Evolutionary conservation across 163 green algal genomes (phyloP).

Genomic region (Trebouxiophyceae sp.): DNA sequence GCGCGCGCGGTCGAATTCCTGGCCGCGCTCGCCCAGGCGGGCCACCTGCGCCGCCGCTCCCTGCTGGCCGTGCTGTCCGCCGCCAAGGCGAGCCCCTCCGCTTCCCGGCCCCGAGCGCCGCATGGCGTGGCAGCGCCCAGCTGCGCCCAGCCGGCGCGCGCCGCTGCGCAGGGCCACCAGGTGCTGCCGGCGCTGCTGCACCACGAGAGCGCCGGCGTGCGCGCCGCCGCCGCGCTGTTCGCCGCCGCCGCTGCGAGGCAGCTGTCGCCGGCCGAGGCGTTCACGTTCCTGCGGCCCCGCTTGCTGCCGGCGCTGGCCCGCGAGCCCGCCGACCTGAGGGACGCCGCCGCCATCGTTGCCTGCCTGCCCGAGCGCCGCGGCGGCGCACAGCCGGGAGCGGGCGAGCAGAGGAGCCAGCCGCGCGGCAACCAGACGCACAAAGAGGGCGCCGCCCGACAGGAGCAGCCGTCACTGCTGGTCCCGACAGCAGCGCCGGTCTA

Average conservation of each 20-base stretch:
- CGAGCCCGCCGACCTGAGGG: conserved; percentile 11
- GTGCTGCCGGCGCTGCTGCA: conserved; percentile 31
- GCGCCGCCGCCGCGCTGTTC: conserved; percentile 45
- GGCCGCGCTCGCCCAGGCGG: conserved; percentile 14
- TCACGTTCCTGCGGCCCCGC: conserved; percentile 55
- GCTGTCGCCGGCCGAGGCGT: conserved; percentile 49
- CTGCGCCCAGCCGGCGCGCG: no score
- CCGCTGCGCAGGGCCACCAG: background rate
- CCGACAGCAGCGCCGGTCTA: no score
- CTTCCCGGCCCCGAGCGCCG: no score
- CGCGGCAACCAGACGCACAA: no score
- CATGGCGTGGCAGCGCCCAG: no score
- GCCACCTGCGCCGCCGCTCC: conserved; percentile 46
- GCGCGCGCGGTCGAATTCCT: conserved; percentile 64
- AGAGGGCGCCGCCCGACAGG: no score
- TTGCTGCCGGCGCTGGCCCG: conserved; percentile 16
- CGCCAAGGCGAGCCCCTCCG: no score
- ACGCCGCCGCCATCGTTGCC: conserved; percentile 7
- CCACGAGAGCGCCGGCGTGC: conserved; percentile 27
- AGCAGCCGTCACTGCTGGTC: no score
- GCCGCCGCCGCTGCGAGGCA: conserved; percentile 36
- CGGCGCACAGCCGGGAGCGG: no score
- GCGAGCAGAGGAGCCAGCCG: no score
- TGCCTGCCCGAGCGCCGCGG: conserved; percentile 5
- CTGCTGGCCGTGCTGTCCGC: conserved; percentile 34